phyloP scores from a whole-genome alignment of 2,329 filamentous ascomycete genomes.

The Pestalotiopsis fici region DNA sequence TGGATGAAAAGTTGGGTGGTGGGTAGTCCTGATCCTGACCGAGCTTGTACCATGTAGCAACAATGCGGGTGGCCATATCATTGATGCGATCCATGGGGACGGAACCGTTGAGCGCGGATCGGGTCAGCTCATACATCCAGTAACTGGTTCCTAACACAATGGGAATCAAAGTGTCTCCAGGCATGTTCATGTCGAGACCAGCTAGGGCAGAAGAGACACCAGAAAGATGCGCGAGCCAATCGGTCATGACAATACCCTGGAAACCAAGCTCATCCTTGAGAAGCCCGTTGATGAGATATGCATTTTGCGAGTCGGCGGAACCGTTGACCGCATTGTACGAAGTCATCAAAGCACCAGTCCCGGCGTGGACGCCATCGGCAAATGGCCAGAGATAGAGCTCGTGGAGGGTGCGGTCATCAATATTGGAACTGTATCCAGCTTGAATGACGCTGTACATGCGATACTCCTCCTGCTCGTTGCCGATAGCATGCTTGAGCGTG shows the following conservation, averaged over 20 bases:
- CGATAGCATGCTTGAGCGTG: constrained; percentile 58
- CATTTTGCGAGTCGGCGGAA: constrained; percentile 68
- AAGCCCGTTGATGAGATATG: constrained; percentile 67
- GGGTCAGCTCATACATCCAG: constrained; percentile 57
- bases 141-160: constrained; percentile 49
- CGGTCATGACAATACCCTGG: constrained; percentile 70
- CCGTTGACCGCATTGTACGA: constrained; percentile 75
- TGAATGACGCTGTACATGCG: constrained; percentile 57
- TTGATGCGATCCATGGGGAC: constrained; percentile 58
- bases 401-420: constrained; percentile 52
- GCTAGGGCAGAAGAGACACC: constrained; percentile 74
- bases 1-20: constrained; percentile 58
- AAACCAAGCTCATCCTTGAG: constrained; percentile 76
- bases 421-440: constrained; percentile 62
- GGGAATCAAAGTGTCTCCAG: constrained; percentile 54
- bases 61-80: constrained; percentile 55
- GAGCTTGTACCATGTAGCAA: constrained; percentile 60
- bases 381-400: constrained; percentile 83
- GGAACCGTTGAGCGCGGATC: constrained; percentile 56
- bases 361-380: constrained; percentile 73
- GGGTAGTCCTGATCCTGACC: constrained; percentile 61
- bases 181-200: constrained; percentile 67
- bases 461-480: constrained; percentile 53
- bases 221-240: constrained; percentile 76
- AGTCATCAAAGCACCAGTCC: constrained; percentile 82